These are phyloP conservation scores for Malus hybrid DNA, from an alignment of 331 rosid species.

Conservation along the genomic window DNA sequence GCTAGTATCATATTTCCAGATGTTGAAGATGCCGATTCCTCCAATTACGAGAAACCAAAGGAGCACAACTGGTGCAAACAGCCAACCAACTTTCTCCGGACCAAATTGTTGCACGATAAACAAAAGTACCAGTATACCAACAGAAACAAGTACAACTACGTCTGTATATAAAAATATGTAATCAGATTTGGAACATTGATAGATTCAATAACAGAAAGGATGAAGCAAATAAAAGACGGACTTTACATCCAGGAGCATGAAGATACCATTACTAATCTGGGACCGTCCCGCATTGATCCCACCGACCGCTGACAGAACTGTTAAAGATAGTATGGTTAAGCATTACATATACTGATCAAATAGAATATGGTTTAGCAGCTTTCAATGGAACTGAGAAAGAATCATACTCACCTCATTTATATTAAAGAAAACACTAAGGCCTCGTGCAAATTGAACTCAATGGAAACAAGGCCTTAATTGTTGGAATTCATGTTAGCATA, in stretches of 20 bases:
- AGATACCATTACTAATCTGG: slow-evolving; percentile 22
- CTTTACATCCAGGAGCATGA: slow-evolving; percentile 1
- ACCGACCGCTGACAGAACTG: slow-evolving; percentile 38
- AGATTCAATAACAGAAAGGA: background rate
- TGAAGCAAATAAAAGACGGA: background rate
- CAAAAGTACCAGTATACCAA: slow-evolving; percentile 1
- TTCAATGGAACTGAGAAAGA: background rate
- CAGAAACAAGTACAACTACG: slow-evolving; percentile 3
- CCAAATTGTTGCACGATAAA: slow-evolving; percentile 12
- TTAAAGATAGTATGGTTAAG: slow-evolving; percentile 5
- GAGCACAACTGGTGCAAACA: slow-evolving; percentile 12
- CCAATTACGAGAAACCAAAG: slow-evolving; percentile 12
- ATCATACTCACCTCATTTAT: background rate
- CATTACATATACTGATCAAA: background rate
- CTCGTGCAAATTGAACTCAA: background rate
- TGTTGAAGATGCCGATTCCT: slow-evolving; percentile 16
- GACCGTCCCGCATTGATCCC: slow-evolving; percentile 25
- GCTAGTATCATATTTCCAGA: background rate
- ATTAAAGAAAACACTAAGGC: background rate
- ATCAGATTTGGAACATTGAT: background rate
- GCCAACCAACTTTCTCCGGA: slow-evolving; percentile 4
- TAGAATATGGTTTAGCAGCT: slow-evolving; percentile 7
- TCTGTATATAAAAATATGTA: background rate
- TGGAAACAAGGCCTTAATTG: background rate
- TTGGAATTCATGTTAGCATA: no score